Evolutionary conservation across 441 rosid genomes (phyloP).

Genomic region (Adansonia rubrostipa): DNA sequence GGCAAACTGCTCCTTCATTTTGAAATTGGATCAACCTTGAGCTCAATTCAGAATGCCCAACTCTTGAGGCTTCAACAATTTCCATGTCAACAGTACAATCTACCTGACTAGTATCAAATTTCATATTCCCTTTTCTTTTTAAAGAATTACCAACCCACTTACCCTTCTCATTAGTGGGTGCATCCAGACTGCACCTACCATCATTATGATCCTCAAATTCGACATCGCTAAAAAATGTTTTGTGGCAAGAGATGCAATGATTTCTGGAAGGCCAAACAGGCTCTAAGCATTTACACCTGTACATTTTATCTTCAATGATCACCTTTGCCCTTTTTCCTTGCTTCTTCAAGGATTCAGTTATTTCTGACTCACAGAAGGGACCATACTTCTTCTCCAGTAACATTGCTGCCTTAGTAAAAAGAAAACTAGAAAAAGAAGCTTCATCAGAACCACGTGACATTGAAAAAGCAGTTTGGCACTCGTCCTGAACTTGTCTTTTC

Average conservation of each 20-base stretch:
- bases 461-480: conserved; percentile 34
- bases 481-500: conserved; percentile 42
- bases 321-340: conserved; percentile 58
- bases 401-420: conserved; percentile 71
- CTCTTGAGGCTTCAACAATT: conserved; percentile 42
- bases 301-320: conserved; percentile 56
- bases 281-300: conserved; percentile 87
- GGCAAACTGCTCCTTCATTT: conserved; percentile 57
- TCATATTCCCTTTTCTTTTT: conserved; percentile 50
- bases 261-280: conserved; percentile 76
- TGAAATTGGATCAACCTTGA: conserved; percentile 67
- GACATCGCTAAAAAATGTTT: conserved; percentile 53
- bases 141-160: conserved; percentile 45
- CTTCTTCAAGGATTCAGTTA: conserved; percentile 46
- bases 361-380: conserved; percentile 51
- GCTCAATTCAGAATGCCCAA: conserved; percentile 44
- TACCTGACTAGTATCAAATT: conserved; percentile 36
- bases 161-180: conserved; percentile 48
- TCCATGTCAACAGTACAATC: conserved; percentile 44
- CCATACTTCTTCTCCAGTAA: conserved; percentile 82
- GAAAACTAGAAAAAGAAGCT: conserved; percentile 38
- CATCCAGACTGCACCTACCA: conserved; percentile 56
- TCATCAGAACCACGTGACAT: conserved; percentile 33
- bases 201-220: conserved; percentile 71
- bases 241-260: conserved; percentile 90